Evolutionary conservation across 176 grass and related monocot species (phyloP), one percentile per base, ranked within the genome.

Genomic region (Oryza rufipogon): DNA sequence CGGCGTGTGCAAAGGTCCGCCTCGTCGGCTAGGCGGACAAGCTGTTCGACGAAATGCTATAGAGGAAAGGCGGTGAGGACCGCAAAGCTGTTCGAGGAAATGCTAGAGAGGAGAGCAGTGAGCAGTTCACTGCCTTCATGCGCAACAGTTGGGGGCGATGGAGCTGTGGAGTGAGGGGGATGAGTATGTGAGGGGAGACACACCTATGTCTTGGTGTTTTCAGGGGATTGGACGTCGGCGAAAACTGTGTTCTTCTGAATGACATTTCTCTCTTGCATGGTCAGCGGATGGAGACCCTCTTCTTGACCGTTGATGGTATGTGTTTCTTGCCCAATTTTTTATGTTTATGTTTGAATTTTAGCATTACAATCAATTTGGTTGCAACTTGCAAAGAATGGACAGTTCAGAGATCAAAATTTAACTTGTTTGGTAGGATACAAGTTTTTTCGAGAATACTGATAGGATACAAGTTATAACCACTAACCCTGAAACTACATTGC

Each of bases 191-290:
- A 84, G 38, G 68, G 49, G 9, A 74, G 4, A 80, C 81, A 22
- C 44, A 85, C 14, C 42, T 87, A 7, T 26, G 10, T 87, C 1
- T 87, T 85, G 23, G 82, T 94, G 13, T 77, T 98, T 98, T 78
- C 83, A 91, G 66, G 79, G 48, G 44, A 93, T 90, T 8, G 82
- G 83, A 13, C 5, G 0, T 13, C 42, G 6, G 33, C 89, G 76
- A 60, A 91, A 95, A 71, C 83, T 92, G 65, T 86, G 87, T 75
- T 93, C 89, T 58, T 98, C 89, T 89, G 93, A 95, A 84, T 90
- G 90, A 87, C 85, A 12, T 86, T 92, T 16, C 85, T 16, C 85
- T 88, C 4, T 68, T 90, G 51, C 93, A 95, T 81, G 87, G 90
- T 2, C 70, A 71, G 4, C 88, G 87, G 87, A 83, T 49, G 49